A percentile compares a stretch with the other conserved stretches of the same genome.
Conservation (phyloP, 345 rosid genomes). For the Xanthoceras sorbifolium region DNA sequence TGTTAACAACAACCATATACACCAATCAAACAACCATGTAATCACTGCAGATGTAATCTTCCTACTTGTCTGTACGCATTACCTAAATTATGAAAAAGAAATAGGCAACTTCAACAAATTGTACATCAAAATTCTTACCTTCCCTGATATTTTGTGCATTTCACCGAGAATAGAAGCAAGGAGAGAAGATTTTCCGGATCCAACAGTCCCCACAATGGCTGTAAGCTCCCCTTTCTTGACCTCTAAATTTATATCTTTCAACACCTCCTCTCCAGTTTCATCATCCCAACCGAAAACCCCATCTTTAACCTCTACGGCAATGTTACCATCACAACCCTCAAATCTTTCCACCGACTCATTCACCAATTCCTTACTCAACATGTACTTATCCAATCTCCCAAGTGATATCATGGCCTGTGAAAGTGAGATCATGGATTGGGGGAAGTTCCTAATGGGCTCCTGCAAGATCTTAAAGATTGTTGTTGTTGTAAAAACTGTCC, state of each 20-base stretch:
- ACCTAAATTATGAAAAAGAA: not conserved
- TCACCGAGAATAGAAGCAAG: conserved; percentile 90
- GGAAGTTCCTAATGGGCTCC: conserved; percentile 87
- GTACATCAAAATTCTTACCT: conserved; percentile 38
- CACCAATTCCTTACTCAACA: conserved; percentile 75
- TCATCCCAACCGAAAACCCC: conserved; percentile 89
- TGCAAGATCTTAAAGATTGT: conserved; percentile 86
- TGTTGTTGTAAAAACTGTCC: conserved; percentile 85
- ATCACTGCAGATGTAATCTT: not conserved
- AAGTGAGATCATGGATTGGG: conserved; percentile 89
- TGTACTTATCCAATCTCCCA: conserved; percentile 70
- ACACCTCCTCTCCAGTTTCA: conserved; percentile 51
- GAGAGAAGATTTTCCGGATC: conserved; percentile 91
- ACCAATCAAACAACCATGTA: not conserved
- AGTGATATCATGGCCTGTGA: conserved; percentile 93
- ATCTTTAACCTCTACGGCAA: conserved; percentile 66
- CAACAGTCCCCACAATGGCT: conserved; percentile 90
- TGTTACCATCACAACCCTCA: conserved; percentile 50
- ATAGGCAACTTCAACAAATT: conserved; percentile 6
- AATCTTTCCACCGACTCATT: conserved; percentile 60
- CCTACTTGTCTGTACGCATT: not conserved
- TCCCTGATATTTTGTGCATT: conserved; percentile 84
- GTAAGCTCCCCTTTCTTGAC: conserved; percentile 79
- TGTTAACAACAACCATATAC: conserved; percentile 25
- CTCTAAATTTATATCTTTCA: conserved; percentile 61